Evolutionary conservation across 2,329 filamentous ascomycete species (phyloP).

Genomic region (Fusarium sp.): DNA sequence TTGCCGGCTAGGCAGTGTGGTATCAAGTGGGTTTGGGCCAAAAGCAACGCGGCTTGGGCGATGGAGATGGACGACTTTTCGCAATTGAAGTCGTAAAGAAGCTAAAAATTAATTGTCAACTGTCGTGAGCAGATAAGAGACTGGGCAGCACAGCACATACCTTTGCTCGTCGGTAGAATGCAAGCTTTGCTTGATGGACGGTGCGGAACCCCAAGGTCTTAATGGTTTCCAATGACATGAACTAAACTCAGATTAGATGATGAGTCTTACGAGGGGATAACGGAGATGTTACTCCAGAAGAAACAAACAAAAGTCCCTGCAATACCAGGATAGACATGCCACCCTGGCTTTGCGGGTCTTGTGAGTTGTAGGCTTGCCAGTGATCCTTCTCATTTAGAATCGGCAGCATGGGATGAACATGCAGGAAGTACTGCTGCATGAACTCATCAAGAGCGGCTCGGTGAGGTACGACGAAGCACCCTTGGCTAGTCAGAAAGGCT

Average conservation of each 20-base stretch:
- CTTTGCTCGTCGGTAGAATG: slow-evolving; percentile 39
- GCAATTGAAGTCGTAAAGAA: slow-evolving; percentile 41
- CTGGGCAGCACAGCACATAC: not conserved
- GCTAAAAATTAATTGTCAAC: slow-evolving; percentile 9
- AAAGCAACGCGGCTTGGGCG: slow-evolving; percentile 36
- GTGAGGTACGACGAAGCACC: slow-evolving; percentile 41
- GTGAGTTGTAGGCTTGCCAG: slow-evolving; percentile 36
- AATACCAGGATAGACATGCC: slow-evolving; percentile 37
- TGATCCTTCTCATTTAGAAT: slow-evolving; percentile 40
- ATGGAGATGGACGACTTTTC: slow-evolving; percentile 39
- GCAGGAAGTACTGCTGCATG: slow-evolving; percentile 42
- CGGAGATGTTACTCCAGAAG: slow-evolving; percentile 23
- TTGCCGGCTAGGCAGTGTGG: slow-evolving; percentile 39
- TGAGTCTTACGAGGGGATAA: rapidly evolving
- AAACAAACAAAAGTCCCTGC: slow-evolving; percentile 38
- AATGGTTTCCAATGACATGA: slow-evolving; percentile 32
- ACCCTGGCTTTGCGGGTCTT: not conserved
- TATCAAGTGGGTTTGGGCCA: slow-evolving; percentile 39
- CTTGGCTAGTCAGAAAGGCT: slow-evolving; percentile 38
- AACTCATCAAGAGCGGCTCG: slow-evolving; percentile 41
- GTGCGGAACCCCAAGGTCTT: slow-evolving; percentile 35
- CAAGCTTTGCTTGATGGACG: slow-evolving; percentile 37
- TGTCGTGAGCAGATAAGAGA: rapidly evolving
- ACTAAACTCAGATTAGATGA: slow-evolving; percentile 12
- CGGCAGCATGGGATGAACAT: slow-evolving; percentile 45